A percentile compares a stretch with the other conserved stretches of the same genome.
Conservation (phyloP, 495 filamentous ascomycete genomes). For the Xylaria grammica region DNA sequence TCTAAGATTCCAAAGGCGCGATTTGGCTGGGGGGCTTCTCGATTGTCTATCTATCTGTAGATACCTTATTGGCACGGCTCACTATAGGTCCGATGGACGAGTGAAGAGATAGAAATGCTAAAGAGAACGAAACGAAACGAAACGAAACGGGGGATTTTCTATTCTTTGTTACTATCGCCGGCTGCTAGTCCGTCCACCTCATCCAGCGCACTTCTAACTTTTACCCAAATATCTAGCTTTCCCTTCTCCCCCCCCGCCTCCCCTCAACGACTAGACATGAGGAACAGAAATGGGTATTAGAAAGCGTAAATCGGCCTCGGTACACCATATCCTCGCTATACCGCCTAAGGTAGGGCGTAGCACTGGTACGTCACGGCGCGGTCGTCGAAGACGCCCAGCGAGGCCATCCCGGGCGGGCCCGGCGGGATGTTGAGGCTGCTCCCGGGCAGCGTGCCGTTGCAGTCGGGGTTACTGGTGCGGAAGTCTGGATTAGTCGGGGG, state of each 20-base stretch:
- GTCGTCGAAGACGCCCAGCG: constrained; percentile 24
- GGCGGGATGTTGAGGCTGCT: constrained; percentile 23
- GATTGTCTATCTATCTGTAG: too few species aligned
- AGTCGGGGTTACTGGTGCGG: constrained; percentile 16
- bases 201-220: background rate
- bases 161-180: background rate
- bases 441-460: constrained; percentile 21
- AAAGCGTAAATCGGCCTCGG: background rate
- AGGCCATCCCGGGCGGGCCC: constrained; percentile 15
- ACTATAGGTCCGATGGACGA: background rate
- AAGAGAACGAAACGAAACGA: background rate
- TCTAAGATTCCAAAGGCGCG: too few species aligned
- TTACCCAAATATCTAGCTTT: too few species aligned
- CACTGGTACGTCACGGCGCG: constrained; percentile 26
- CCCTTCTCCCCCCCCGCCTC: too few species aligned
- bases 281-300: too few species aligned
- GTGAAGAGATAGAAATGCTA: background rate
- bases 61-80: too few species aligned
- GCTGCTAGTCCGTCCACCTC: background rate
- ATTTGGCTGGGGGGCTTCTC: too few species aligned
- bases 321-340: background rate
- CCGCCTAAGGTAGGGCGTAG: constrained; percentile 15
- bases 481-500: background rate
- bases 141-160: background rate
- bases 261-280: too few species aligned